Evolutionary conservation across 768 basidiomycete species (phyloP), one percentile per base, ranked within the genome.

Genomic region (Rhizopogon rudus): DNA sequence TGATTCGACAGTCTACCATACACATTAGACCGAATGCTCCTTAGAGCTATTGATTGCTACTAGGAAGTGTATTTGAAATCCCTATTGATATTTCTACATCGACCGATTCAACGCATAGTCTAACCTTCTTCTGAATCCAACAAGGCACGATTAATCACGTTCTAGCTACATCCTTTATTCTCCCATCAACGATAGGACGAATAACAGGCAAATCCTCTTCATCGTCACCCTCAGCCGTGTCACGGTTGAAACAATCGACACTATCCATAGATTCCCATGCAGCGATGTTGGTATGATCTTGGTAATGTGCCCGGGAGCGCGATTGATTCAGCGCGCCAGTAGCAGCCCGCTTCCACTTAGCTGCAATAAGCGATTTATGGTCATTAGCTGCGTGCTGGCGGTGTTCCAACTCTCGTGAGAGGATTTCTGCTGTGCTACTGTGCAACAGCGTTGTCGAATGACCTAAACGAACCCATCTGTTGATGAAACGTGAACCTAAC

Each of bases 221-320:
- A 13, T 35, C 35, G 4, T 57, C 22, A 40, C n/a, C 50, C 50
- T 60, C 60, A 40, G 60, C 46, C 48, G 77, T 78, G 58, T 63
- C 71, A 40, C 81, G 69, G 61, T 91, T 7, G 65, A 83, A 88
- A 44, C 78, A 78, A 66, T 96, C 93, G 0, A 94, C 84, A 8
- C 63, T 65, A 58, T 80, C 83, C 92, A 95, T 91, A 63, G 93
- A 84, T 67, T 93, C 90, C 42, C 79, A 75, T 37, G 75, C 72
- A 9, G 82, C 76, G 25, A 91, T 76, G 52, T 78, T 77, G 59
- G 91, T 73, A 49, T 84, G 76, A 54, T 83, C 76, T 59, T 70
- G 73, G 65, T 87, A 86, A 64, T 87, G 84, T 25, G 68, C 66
- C 44, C 71, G 72, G 37, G 80, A 82, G 69, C 74, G 78, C 52